Evolutionary conservation across 2,329 filamentous ascomycete genomes (phyloP).

Genomic region (Fusarium continuum): DNA sequence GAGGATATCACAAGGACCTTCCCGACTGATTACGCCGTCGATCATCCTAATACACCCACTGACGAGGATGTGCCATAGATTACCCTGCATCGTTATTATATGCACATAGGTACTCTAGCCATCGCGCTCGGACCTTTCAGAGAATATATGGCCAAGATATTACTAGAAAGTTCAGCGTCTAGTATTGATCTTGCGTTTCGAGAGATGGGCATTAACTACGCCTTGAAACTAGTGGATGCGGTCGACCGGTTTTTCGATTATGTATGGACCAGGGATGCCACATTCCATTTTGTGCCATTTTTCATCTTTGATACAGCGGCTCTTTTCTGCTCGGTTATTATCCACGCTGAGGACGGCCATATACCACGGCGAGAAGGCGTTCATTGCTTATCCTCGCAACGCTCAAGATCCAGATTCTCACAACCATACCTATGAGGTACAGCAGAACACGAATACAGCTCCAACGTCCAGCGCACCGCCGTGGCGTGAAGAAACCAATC

Average conservation of each 20-base stretch:
- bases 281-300: constrained; percentile 19
- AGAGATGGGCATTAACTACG: constrained; percentile 12
- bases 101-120: constrained; percentile 17
- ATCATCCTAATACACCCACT: constrained; percentile 3
- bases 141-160: constrained; percentile 22
- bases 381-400: background rate
- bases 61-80: constrained; percentile 20
- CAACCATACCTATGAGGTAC: background rate
- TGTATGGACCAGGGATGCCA: constrained; percentile 22
- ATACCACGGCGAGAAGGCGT: constrained; percentile 2
- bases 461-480: too few relatives aligned
- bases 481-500: background rate
- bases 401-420: background rate
- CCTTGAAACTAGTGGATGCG: constrained; percentile 3
- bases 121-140: constrained; percentile 14
- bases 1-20: constrained; percentile 18
- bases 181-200: constrained; percentile 6
- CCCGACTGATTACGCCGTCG: constrained; percentile 12
- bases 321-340: constrained; percentile 10
- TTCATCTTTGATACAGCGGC: constrained; percentile 23
- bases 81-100: constrained; percentile 18
- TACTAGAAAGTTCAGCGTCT: background rate
- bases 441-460: background rate
- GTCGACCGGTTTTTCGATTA: constrained; percentile 20
- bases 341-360: constrained; percentile 1